Conservation (phyloP, 352 stramenopile genomes). For the Phytophthora pini region DNA sequence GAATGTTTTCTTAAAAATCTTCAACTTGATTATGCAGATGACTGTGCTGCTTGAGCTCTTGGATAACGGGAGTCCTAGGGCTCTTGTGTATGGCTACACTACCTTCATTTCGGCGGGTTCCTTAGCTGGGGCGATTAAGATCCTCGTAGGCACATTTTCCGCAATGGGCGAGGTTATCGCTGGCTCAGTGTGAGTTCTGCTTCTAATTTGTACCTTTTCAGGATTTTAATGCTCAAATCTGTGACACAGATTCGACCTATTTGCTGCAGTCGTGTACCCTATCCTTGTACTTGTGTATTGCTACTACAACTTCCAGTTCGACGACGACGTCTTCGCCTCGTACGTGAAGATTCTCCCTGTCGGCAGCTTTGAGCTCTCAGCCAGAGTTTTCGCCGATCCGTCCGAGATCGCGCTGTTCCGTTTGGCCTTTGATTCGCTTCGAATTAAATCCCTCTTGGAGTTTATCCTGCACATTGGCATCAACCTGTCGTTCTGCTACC, state of each 20-base stretch:
- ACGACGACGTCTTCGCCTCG: constrained; percentile 20
- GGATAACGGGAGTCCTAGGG: constrained; percentile 13
- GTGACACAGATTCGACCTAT: constrained; percentile 35
- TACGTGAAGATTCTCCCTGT: constrained; percentile 25
- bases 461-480: constrained; percentile 33
- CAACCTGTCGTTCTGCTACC: constrained; percentile 39
- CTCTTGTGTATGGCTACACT: constrained; percentile 27
- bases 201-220: not conserved
- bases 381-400: constrained; percentile 28
- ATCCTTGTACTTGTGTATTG: constrained; percentile 32
- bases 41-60: constrained; percentile 25
- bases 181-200: constrained; percentile 29
- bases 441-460: constrained; percentile 27
- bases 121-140: constrained; percentile 29
- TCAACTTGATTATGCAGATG: constrained; percentile 36
- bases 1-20: constrained; percentile 27
- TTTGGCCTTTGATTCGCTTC: constrained; percentile 36
- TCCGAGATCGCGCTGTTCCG: constrained; percentile 34
- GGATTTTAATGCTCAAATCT: not conserved
- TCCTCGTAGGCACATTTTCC: constrained; percentile 21
- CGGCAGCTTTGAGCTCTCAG: constrained; percentile 35
- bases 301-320: constrained; percentile 42
- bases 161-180: constrained; percentile 31
- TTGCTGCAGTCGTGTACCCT: constrained; percentile 35
- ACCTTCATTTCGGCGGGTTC: constrained; percentile 26